These are phyloP conservation scores for Dalbergia cochinchinensis DNA, from an alignment of 306 rosid genomes.

Conservation along the genomic window DNA sequence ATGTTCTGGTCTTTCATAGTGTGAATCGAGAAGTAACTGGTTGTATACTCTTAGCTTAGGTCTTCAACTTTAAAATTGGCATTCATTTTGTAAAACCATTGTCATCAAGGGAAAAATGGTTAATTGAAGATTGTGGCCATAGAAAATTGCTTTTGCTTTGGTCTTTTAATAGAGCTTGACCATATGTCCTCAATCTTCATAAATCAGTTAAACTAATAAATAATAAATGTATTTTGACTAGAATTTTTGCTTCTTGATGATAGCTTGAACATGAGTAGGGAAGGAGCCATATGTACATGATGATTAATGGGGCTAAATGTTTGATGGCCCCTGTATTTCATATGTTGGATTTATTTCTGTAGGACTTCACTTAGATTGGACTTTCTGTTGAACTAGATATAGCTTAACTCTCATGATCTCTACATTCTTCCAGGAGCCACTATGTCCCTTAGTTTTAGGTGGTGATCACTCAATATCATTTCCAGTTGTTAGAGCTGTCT, in stretches of 20 bases:
- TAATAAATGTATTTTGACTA: neutral
- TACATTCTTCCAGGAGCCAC: constrained; percentile 68
- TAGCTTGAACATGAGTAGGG: constrained; percentile 31
- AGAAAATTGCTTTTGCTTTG: neutral
- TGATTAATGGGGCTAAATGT: constrained; percentile 9
- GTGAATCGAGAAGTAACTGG: neutral
- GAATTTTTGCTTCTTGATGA: constrained; percentile 1
- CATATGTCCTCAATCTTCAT: neutral
- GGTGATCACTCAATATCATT: constrained; percentile 97
- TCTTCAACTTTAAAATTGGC: neutral
- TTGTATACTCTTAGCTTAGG: neutral
- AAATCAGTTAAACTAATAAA: neutral
- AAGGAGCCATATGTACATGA: constrained; percentile 11
- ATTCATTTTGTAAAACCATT: neutral
- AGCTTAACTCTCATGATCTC: constrained; percentile 9
- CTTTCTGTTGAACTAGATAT: constrained; percentile 32
- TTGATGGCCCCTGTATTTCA: constrained; percentile 16
- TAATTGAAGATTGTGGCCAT: constrained; percentile 9
- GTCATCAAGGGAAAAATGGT: neutral
- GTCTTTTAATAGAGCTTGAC: neutral
- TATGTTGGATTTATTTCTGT: neutral
- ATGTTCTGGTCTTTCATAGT: neutral
- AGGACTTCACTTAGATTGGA: neutral
- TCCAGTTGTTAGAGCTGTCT: constrained; percentile 90
- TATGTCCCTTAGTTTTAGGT: constrained; percentile 91